Evolutionary conservation across 805 yeast genomes (phyloP), one percentile per base, ranked within the genome.

Genomic region (Saccharomyces cerevisiae): DNA sequence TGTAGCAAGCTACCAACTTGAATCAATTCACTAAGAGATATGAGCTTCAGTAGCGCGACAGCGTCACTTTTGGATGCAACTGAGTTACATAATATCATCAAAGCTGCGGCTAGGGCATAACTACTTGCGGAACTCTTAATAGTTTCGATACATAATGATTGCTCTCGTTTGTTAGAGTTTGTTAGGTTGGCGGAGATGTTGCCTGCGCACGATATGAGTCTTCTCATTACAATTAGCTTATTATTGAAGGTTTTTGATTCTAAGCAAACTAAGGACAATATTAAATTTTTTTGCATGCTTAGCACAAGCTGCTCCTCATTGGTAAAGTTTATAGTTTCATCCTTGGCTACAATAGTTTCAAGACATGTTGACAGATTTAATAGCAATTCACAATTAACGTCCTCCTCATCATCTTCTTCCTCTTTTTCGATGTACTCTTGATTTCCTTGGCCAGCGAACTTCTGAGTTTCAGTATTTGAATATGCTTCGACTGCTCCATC

Each of bases 201-300:
- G 8, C 70, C 72, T 30, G 62, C 46, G 5, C 61, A 52, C 2
- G 67, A 57, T 6, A 59, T 55, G 4, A 67, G 28, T 41, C 72
- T 58, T 58, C 73, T 63, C 66, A 67, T 61, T 1, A 62, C 52
- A n/a, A 70, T 69, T 26, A 70, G 53, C 46, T 64, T 69, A 49
- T 66, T 65, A 6, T 57, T 53, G 26, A 65, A 65, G n/a, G 52
- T 53, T 46, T 63, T 66, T 0, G 49, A 41, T 14, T 51, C 47
- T 31, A 67, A 51, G 3, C 30, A 46, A 3, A 61, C 59, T 11
- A 68, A 51, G 1, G 66, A 17, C 9, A 47, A 36, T 10, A 67
- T 51, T 27, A 67, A 48, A 6, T 50, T 51, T 2, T 27, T 51
- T 50, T 66, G 70, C 1, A 65, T 53, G n/a, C 43, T 21, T 1